A percentile compares a stretch with the other conserved stretches of the same genome.
phyloP scores from a whole-genome alignment of 2,329 filamentous ascomycete species.

The Diaporthe eres region DNA sequence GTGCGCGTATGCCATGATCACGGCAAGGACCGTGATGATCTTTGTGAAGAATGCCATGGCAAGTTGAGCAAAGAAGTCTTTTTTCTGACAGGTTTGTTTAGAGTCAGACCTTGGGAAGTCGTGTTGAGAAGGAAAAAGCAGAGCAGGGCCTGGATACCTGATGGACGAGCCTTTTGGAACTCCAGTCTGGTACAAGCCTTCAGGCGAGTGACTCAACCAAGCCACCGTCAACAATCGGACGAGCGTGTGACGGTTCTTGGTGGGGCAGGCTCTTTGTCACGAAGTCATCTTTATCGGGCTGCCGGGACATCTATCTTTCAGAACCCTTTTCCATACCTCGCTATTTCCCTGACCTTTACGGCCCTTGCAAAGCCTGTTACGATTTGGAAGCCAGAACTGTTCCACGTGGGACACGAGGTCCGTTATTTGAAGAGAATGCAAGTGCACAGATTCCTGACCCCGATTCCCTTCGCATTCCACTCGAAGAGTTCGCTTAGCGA shows the following conservation, averaged over 20 bases:
- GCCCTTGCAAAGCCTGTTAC: no score
- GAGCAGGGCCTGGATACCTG: no score
- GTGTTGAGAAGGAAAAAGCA: neutral
- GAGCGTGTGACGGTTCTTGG: neutral
- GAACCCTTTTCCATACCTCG: accelerated
- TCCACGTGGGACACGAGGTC: no score
- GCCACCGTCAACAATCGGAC: neutral
- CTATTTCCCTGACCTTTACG: no score
- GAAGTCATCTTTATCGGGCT: neutral
- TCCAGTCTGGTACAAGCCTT: accelerated
- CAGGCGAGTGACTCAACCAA: neutral
- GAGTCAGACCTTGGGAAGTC: neutral
- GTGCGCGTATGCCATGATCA: neutral
- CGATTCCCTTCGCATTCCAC: no score
- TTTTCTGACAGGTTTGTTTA: neutral
- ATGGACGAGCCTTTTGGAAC: neutral
- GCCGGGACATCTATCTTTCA: neutral
- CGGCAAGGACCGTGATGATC: neutral
- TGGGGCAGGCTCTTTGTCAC: neutral
- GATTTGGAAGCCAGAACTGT: no score
- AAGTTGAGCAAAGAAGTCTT: neutral
- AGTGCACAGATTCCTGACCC: no score
- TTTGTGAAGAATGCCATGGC: neutral
- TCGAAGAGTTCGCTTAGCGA: no score
- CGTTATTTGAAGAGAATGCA: no score